Evolutionary conservation across 768 basidiomycete species (phyloP).

Genomic region (Tricholomella constricta): DNA sequence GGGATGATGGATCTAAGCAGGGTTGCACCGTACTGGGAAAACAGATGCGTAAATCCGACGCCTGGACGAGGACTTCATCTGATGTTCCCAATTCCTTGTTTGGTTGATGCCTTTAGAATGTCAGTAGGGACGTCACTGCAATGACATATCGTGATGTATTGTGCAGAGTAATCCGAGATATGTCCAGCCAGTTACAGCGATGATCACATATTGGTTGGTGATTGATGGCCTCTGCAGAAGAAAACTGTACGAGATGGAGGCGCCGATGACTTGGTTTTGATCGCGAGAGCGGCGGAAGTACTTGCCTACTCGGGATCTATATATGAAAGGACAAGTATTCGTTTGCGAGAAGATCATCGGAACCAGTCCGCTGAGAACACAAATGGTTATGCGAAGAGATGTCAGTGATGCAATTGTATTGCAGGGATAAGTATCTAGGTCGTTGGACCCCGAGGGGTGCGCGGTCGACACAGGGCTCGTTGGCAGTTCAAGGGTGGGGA

Average conservation of each 20-base stretch:
- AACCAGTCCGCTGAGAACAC: background rate
- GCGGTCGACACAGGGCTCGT: background rate
- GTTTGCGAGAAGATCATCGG: background rate
- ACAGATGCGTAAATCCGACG: background rate
- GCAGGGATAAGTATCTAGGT: background rate
- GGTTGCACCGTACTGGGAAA: background rate
- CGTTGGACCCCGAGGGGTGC: background rate
- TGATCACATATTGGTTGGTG: background rate
- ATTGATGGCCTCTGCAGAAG: background rate
- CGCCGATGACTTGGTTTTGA: background rate
- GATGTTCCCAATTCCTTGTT: background rate
- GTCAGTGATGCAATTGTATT: background rate
- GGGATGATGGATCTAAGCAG: background rate
- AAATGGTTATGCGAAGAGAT: too few relatives aligned
- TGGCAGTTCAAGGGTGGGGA: background rate
- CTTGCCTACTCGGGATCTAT: background rate
- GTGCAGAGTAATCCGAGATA: background rate
- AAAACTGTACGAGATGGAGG: background rate
- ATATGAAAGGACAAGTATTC: background rate
- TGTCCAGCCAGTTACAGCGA: background rate
- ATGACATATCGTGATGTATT: background rate
- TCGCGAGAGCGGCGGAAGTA: background rate
- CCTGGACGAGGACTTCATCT: constrained; percentile 1
- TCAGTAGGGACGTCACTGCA: background rate
- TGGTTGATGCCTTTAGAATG: background rate